Percentiles rank a stretch among this genome's conserved stretches.
phyloP scores from a whole-genome alignment of 1,284 basidiomycete species.

The Cryptococcus neoformans region DNA sequence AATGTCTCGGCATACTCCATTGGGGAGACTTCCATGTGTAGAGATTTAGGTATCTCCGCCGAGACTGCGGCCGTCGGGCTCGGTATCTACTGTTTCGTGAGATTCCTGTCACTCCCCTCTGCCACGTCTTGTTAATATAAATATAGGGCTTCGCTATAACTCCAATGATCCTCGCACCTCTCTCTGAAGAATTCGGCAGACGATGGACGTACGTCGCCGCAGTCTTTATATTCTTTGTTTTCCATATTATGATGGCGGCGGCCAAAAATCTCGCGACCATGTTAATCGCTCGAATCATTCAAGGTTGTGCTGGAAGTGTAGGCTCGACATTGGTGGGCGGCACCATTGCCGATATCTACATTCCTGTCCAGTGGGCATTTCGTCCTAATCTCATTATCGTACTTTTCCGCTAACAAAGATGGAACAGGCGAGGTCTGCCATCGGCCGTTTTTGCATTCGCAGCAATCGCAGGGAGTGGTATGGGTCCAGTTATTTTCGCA shows the following conservation, averaged over 20 bases:
- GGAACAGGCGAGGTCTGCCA: slow-evolving; percentile 54
- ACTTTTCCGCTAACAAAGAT: not conserved
- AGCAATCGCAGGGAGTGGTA: slow-evolving; percentile 60
- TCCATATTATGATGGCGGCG: slow-evolving; percentile 60
- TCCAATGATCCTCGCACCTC: slow-evolving; percentile 67
- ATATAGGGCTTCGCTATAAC: slow-evolving; percentile 64
- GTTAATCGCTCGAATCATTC: slow-evolving; percentile 63
- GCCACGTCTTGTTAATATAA: not conserved
- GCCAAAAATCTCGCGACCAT: slow-evolving; percentile 68
- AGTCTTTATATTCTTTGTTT: slow-evolving; percentile 58
- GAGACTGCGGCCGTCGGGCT: slow-evolving; percentile 62
- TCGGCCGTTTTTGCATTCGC: slow-evolving; percentile 62
- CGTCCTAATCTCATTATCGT: not conserved
- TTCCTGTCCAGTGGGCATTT: slow-evolving; percentile 56
- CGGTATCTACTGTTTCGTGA: slow-evolving; percentile 56
- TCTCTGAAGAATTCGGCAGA: slow-evolving; percentile 74
- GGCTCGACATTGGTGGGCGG: slow-evolving; percentile 74
- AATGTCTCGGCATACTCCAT: slow-evolving; percentile 58
- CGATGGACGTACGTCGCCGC: slow-evolving; percentile 64
- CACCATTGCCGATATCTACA: slow-evolving; percentile 69
- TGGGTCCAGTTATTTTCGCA: slow-evolving; percentile 64
- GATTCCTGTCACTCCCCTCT: not conserved
- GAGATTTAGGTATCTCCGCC: slow-evolving; percentile 60
- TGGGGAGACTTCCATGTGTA: slow-evolving; percentile 60
- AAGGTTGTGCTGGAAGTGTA: slow-evolving; percentile 61